These are phyloP conservation scores for Endocarpon pusillum DNA, from an alignment of 495 filamentous ascomycete species.

Conservation along the genomic window DNA sequence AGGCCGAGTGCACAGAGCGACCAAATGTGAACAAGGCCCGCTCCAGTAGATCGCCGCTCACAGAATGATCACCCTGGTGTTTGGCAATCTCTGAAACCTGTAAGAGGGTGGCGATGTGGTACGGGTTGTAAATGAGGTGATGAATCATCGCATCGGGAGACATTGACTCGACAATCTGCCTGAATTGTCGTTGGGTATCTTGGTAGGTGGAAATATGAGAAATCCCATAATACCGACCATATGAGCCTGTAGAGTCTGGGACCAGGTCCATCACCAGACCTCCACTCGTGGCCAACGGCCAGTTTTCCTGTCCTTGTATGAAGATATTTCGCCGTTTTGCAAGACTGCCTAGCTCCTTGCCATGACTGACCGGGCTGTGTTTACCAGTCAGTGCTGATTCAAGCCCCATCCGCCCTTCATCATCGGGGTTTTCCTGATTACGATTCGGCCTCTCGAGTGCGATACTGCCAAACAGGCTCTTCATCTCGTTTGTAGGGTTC, in stretches of 20 bases:
- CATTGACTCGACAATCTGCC: conserved; percentile 60
- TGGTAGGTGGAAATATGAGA: conserved; percentile 64
- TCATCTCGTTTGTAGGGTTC: conserved; percentile 86
- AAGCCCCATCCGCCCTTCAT: conserved; percentile 42
- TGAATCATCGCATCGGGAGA: conserved; percentile 56
- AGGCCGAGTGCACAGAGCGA: conserved; percentile 63
- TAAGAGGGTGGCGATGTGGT: conserved; percentile 83
- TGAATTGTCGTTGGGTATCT: conserved; percentile 57
- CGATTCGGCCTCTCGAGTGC: conserved; percentile 47
- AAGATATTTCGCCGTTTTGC: conserved; percentile 63
- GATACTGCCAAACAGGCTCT: conserved; percentile 70
- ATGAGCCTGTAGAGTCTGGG: conserved; percentile 34
- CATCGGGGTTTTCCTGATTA: conserved; percentile 32
- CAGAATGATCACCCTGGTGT: conserved; percentile 70
- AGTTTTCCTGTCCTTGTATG: conserved; percentile 77
- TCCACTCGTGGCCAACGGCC: conserved; percentile 65
- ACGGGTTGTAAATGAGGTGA: conserved; percentile 56
- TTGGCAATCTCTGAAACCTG: conserved; percentile 86
- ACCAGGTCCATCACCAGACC: conserved; percentile 73
- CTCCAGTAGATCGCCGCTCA: conserved; percentile 77
- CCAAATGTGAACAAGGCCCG: conserved; percentile 87
- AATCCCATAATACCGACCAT: conserved; percentile 41
- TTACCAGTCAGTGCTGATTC: conserved; percentile 51
- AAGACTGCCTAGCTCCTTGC: conserved; percentile 48
- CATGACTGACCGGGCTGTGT: conserved; percentile 36